Evolutionary conservation across 768 basidiomycete genomes (phyloP), one percentile per base, ranked within the genome.

Genomic region (Lactifluus piperatus): DNA sequence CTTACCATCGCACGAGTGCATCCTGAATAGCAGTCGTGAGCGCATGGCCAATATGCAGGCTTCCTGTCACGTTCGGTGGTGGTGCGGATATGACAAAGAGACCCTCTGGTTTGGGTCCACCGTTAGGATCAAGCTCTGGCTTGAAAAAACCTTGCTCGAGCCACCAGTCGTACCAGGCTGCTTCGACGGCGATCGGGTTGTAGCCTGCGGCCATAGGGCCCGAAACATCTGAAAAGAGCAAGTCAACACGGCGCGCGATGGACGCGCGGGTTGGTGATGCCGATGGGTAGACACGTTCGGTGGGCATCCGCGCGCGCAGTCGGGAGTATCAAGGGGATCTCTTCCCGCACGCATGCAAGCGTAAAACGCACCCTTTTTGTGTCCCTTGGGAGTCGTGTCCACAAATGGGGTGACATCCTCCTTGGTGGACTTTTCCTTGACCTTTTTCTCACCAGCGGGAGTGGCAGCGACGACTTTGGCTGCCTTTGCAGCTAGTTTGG

Each of bases 121-220:
- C 85, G 52, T 86, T 78, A 0, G 77, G 68, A 0, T 77, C 77
- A 16, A 81, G 72, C 58, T 81, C 79, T 3, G 95, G 93, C 64
- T 84, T 81, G 81, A 95, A 97, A 77, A 86, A 95, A 4, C 92
- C 94, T 67, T 93, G 80, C 3, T 83, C 80, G 37, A 83, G 77
- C 95, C 95, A 97, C 97, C 97, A 98, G 66, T 95, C 92, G 66
- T 98, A 98, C 92, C 97, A 97, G 2, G 92, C 86, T 0, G 94
- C 79, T 69, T 98, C 95, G 58, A 98, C 88, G 34, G 90, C 89
- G 63, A 90, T 86, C 8, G 97, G 95, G 71, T 98, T 94, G 74
- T 98, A 99, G 4, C 89, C 91, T n/a, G 81, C 77, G 1, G 89
- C 81, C 89, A 99, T 95, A 3, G 91, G 85, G 60, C 84, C 77